Percentiles rank a stretch among this genome's conserved stretches.
These are phyloP conservation scores for Agrocybe praecox DNA, from an alignment of 768 basidiomycete genomes.

Conservation along the genomic window DNA sequence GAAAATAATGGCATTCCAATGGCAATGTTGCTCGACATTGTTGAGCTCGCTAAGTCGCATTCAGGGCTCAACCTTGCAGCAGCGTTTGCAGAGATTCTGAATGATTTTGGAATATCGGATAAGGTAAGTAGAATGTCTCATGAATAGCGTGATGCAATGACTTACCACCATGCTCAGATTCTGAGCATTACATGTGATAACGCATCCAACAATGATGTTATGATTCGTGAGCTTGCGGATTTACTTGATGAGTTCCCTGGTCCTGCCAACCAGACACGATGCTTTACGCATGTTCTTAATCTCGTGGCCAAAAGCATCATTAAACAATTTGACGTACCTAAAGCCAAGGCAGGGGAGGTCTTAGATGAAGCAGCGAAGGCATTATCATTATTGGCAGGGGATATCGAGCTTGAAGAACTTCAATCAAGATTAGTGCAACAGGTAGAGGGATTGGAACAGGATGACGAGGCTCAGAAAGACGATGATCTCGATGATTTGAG, in stretches of 20 bases:
- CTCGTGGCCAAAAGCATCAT: conserved; percentile 33
- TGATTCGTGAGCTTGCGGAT: conserved; percentile 31
- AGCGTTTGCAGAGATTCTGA: neutral
- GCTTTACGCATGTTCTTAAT: conserved; percentile 40
- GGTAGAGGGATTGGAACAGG: too few species aligned
- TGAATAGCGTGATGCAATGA: neutral
- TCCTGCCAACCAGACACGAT: conserved; percentile 20
- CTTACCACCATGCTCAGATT: conserved; percentile 19
- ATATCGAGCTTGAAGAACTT: neutral
- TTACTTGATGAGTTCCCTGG: conserved; percentile 24
- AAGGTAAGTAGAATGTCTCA: neutral
- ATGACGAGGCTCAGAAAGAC: too few species aligned
- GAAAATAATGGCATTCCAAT: neutral
- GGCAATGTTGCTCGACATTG: neutral
- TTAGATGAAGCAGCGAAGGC: neutral
- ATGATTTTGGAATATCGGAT: neutral
- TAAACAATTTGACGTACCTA: conserved; percentile 26
- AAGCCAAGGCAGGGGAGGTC: neutral
- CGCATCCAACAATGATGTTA: conserved; percentile 33
- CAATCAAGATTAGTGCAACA: neutral
- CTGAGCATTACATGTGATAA: conserved; percentile 35
- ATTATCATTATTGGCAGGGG: neutral
- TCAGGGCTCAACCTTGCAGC: neutral
- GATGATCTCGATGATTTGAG: too few species aligned
- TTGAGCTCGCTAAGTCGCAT: neutral